Base-by-base conservation (phyloP, 257 asterid genomes). In the Ajuga chamaepitys region DNA sequence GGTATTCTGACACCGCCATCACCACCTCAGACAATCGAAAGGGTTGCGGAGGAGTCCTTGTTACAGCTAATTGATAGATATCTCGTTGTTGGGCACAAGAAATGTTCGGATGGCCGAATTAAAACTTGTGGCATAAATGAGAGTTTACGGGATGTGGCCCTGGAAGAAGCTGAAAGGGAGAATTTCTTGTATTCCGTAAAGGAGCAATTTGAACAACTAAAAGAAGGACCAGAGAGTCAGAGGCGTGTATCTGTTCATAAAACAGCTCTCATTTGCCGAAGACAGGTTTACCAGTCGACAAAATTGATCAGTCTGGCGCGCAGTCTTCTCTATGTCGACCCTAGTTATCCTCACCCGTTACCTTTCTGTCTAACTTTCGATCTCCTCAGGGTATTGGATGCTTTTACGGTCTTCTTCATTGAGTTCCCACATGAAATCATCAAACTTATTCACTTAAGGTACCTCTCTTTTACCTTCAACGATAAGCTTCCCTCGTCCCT, bases 381-480 rank as follows among this genome's bases (percentile, higher is more conserved):
- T 2, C 70, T 68, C 17, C 82, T 78, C 22, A 70, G 77, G 56
- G 79, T 78, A 35, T 34, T 78, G 14, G 82, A 78, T 73, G 82
- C 82, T 6, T 64, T 54, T 45, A 70, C 82, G 0, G 77, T 74
- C 17, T 78, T 69, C 35, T 74, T 78, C 77, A 73, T 78, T 18
- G 59, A 44, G 26, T 74, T 70, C 66, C 82, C 82, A 4, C 20
- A 48, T 13, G 82, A 69, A 28, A 13, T 78, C 6, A 7, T 67
- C 1, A 37, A 64, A 1, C 68, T 75, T 46, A 50, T 75, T 38
- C 73, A 79, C 42, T 68, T 79, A 30, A 58, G 76, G 64, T 75
- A 62, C 62, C 71, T 79, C 25, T 52, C 83, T 5, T 42, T 75
- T 32, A 75, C 78, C 14, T 79, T 67, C 55, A 75, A 79, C 3